Conservation (phyloP, 495 filamentous ascomycete species). For the Poronia punctata region DNA sequence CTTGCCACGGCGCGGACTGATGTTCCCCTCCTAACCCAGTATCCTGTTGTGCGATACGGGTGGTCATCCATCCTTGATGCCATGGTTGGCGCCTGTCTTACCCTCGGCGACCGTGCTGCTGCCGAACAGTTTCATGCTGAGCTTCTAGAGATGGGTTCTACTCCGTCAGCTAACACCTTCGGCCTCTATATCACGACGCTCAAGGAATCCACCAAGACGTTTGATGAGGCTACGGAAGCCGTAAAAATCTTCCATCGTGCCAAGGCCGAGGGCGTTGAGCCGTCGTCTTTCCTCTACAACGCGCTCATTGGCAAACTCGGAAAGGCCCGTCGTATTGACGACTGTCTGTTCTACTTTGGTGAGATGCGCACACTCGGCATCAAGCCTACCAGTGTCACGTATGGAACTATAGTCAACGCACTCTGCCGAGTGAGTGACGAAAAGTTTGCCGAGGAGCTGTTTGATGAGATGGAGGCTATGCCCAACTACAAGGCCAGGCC, state of each 20-base stretch:
- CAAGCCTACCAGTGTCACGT: slow-evolving; percentile 93
- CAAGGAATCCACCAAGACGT: slow-evolving; percentile 93
- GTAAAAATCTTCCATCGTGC: slow-evolving; percentile 95
- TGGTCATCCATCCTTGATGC: slow-evolving; percentile 93
- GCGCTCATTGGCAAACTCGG: slow-evolving; percentile 97
- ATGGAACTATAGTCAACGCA: slow-evolving; percentile 96
- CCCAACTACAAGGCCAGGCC: slow-evolving; percentile 97
- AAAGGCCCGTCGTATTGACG: slow-evolving; percentile 94
- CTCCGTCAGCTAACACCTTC: slow-evolving; percentile 94
- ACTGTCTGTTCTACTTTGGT: slow-evolving; percentile 94
- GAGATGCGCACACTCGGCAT: slow-evolving; percentile 93
- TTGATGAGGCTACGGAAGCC: slow-evolving; percentile 93
- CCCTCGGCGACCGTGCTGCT: slow-evolving; percentile 65
- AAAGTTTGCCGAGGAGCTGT: slow-evolving; percentile 94
- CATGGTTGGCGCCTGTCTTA: slow-evolving; percentile 91
- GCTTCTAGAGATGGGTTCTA: slow-evolving; percentile 75
- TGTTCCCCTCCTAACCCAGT: slow-evolving; percentile 73
- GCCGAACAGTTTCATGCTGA: slow-evolving; percentile 87
- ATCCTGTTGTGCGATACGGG: slow-evolving; percentile 79
- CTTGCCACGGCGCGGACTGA: slow-evolving; percentile 80
- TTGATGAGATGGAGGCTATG: slow-evolving; percentile 98
- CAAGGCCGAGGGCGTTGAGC: slow-evolving; percentile 88
- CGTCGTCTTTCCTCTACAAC: slow-evolving; percentile 95
- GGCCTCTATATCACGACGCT: slow-evolving; percentile 97
- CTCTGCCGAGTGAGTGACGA: slow-evolving; percentile 96